These are phyloP conservation scores for Dothidotthia symphoricarpi DNA, from an alignment of 2,329 filamentous ascomycete genomes.

Conservation along the genomic window DNA sequence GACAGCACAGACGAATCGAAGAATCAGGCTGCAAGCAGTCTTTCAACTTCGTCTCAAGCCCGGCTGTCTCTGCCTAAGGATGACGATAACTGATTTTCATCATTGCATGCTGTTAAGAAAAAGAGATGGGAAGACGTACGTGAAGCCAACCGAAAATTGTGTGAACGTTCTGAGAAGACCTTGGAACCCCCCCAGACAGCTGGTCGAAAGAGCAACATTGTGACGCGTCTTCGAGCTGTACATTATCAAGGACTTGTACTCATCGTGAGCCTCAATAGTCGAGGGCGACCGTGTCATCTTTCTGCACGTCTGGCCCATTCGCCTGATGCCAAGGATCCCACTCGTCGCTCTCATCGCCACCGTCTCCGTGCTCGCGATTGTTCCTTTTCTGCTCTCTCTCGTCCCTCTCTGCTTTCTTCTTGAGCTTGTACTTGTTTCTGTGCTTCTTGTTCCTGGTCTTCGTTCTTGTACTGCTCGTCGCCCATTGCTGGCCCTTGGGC, in stretches of 20 bases:
- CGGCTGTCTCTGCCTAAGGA: conserved; percentile 77
- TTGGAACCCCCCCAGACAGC: too few species aligned
- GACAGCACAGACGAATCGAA: conserved; percentile 24
- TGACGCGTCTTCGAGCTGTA: too few species aligned
- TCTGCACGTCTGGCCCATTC: conserved; percentile 46
- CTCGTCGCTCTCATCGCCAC: conserved; percentile 39
- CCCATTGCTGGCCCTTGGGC: conserved; percentile 29
- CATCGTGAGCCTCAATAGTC: conserved; percentile 45
- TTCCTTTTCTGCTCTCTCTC: conserved; percentile 20
- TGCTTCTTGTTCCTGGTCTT: conserved; percentile 28
- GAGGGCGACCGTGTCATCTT: conserved; percentile 43
- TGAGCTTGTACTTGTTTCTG: conserved; percentile 24
- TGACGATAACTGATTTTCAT: conserved; percentile 93
- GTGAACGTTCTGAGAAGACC: not conserved
- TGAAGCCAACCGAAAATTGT: not conserved
- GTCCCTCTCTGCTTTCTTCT: conserved; percentile 22
- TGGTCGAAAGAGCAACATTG: not conserved
- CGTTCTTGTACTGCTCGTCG: conserved; percentile 23
- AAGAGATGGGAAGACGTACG: conserved; percentile 10
- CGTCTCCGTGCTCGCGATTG: conserved; percentile 12
- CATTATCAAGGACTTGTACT: not conserved
- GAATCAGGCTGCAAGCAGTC: conserved; percentile 20
- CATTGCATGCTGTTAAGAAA: conserved; percentile 50
- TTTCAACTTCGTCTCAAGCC: conserved; percentile 25
- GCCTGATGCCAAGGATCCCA: conserved; percentile 48